Evolutionary conservation across 441 rosid genomes (phyloP).

Genomic region (Gossypium aridum): DNA sequence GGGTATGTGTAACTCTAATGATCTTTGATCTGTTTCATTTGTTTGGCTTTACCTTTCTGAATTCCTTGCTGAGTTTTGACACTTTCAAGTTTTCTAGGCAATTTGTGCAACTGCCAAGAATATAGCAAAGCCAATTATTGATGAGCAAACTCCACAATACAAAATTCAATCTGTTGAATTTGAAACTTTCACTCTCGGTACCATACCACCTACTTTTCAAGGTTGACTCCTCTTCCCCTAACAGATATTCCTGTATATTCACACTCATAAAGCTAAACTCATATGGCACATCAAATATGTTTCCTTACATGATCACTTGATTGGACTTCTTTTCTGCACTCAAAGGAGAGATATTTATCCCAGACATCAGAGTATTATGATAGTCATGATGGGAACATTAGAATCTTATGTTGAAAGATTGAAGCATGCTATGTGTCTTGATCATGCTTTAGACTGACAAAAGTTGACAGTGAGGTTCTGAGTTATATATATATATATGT

Average conservation of each 20-base stretch:
- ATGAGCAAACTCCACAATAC: conserved; percentile 57
- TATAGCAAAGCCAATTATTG: conserved; percentile 56
- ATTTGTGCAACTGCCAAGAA: conserved; percentile 47
- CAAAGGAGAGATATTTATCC: not conserved
- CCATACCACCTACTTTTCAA: conserved; percentile 60
- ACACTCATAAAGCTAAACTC: not conserved
- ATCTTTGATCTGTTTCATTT: conserved; percentile 1
- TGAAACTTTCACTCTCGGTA: conserved; percentile 56
- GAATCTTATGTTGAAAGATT: not conserved
- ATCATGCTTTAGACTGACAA: not conserved
- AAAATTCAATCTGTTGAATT: conserved; percentile 67
- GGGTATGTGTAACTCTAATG: conserved; percentile 22
- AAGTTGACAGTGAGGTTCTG: not conserved
- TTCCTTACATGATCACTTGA: not conserved
- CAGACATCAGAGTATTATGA: not conserved
- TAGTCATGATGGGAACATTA: not conserved
- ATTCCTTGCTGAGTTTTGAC: conserved; percentile 10
- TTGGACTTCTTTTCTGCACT: not conserved
- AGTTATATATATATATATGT: not conserved
- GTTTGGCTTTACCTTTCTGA: not conserved
- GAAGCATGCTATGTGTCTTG: not conserved
- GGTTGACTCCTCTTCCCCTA: conserved; percentile 26
- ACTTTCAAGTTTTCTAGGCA: conserved; percentile 36
- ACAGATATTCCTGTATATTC: not conserved
- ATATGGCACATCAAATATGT: not conserved